Conservation (phyloP, 2,329 filamentous ascomycete genomes). For the Coniochaeta sp. region DNA sequence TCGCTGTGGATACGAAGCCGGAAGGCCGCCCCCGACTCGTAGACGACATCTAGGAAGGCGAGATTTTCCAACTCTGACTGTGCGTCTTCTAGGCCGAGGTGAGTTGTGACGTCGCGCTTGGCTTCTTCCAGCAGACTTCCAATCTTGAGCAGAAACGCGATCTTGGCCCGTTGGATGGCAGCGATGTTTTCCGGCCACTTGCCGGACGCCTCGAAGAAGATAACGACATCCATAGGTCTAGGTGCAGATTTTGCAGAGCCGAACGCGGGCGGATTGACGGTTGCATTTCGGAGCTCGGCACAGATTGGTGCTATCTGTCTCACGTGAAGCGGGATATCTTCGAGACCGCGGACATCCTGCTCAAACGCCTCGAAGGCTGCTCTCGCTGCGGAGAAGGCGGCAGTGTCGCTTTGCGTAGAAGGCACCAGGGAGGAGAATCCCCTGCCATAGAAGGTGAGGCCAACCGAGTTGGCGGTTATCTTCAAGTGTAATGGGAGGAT, state of each 20-base stretch:
- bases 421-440: slow-evolving; percentile 41
- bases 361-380: slow-evolving; percentile 68
- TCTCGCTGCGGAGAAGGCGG: slow-evolving; percentile 60
- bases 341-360: slow-evolving; percentile 65
- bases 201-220: slow-evolving; percentile 89
- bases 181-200: slow-evolving; percentile 89
- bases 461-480: slow-evolving; percentile 37
- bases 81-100: slow-evolving; percentile 75
- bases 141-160: slow-evolving; percentile 78
- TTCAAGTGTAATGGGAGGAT: slow-evolving; percentile 64
- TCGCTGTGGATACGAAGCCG: slow-evolving; percentile 85
- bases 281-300: slow-evolving; percentile 67
- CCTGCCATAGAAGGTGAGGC: slow-evolving; percentile 42
- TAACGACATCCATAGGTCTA: slow-evolving; percentile 64
- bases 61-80: slow-evolving; percentile 63
- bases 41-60: slow-evolving; percentile 74
- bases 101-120: slow-evolving; percentile 51
- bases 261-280: slow-evolving; percentile 44
- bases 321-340: slow-evolving; percentile 81
- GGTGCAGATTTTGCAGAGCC: slow-evolving; percentile 34
- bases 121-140: slow-evolving; percentile 59
- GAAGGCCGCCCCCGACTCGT: slow-evolving; percentile 65
- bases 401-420: slow-evolving; percentile 37
- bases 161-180: slow-evolving; percentile 88
- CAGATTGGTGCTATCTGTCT: slow-evolving; percentile 70